These are phyloP conservation scores for Xylogone sp. DNA, from an alignment of 2,329 filamentous ascomycete species.

Conservation along the genomic window DNA sequence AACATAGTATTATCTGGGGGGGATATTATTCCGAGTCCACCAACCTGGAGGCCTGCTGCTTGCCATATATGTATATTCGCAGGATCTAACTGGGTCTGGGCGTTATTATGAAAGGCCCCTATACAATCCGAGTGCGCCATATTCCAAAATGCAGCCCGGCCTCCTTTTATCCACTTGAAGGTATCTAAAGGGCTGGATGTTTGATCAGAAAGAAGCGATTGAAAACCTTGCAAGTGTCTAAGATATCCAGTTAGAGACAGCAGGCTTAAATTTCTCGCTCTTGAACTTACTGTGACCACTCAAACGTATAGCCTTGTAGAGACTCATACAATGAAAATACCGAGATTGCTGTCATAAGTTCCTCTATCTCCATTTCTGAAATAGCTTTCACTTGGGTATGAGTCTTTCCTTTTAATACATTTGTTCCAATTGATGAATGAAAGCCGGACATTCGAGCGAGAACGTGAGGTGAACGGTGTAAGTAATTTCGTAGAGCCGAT, in stretches of 20 bases:
- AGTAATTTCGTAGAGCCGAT: not conserved
- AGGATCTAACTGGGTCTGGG: not conserved
- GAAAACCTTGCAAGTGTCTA: not conserved
- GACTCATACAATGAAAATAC: not conserved
- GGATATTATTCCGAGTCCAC: not conserved
- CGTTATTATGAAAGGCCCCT: not conserved
- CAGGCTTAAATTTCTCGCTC: not conserved
- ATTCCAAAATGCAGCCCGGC: not conserved
- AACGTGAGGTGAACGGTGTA: not conserved
- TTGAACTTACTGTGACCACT: not conserved
- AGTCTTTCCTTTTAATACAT: not conserved
- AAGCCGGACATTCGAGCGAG: not conserved
- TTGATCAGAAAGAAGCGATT: not conserved
- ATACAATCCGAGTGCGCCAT: not conserved
- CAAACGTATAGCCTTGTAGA: not conserved
- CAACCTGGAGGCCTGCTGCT: not conserved
- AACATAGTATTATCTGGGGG: not conserved
- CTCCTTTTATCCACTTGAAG: not conserved
- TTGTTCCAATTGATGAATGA: not conserved
- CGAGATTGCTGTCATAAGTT: not conserved
- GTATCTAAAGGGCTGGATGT: not conserved
- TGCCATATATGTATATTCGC: not conserved
- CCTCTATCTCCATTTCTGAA: not conserved
- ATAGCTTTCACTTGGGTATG: not conserved
- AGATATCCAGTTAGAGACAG: not conserved